Evolutionary conservation across 345 rosid species (phyloP), one percentile per base, ranked within the genome.

Genomic region (Hirschfeldia incana): DNA sequence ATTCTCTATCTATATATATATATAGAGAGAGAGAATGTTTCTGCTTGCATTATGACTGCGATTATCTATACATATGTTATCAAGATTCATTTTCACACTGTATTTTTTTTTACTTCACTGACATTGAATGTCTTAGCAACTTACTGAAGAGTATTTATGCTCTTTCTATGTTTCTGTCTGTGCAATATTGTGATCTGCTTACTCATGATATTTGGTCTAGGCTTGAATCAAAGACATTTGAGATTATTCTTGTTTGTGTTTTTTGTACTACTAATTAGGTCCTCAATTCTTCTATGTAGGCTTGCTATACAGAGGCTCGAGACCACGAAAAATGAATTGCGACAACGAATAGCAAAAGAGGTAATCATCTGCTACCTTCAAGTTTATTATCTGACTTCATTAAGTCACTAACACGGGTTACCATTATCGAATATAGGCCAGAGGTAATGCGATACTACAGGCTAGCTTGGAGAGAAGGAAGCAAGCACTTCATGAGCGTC

Each of bases 391-490:
- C 44, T 42, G 13, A 57, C 73, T 37, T 49, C 13, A 27, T 67
- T 21, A 76, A 58, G 69, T 70, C 68, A 67, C 70, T 69, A 62
- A 65, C 70, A 59, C 29, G 29, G 68, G 58, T 73, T 53, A 63
- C 69, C 32, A 42, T 63, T 55, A n/a, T 62, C 82, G 39, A 13
- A 81, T 77, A 74, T 81, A 95, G 98, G 97, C 98, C 63, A 87
- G 97, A 85, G 99, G 99, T 75, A 93, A 95, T 84, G 98, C 99
- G 70, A 90, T 95, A 84, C 85, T 95, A 66, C 99, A 95, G 82
- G 97, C 97, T 78, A 93, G 98, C 87, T 84, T 95, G 82, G 98
- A 95, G 87, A 87, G 97, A 85, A 93, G 98, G 87, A 95, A 95
- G 84, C 99, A 95, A 87, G 99, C 99, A 53, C 84, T 95, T 84